Percentiles rank a stretch among this genome's conserved stretches.
Evolutionary conservation across 257 asterid species (phyloP).

Genomic region (Plantago elongata): DNA sequence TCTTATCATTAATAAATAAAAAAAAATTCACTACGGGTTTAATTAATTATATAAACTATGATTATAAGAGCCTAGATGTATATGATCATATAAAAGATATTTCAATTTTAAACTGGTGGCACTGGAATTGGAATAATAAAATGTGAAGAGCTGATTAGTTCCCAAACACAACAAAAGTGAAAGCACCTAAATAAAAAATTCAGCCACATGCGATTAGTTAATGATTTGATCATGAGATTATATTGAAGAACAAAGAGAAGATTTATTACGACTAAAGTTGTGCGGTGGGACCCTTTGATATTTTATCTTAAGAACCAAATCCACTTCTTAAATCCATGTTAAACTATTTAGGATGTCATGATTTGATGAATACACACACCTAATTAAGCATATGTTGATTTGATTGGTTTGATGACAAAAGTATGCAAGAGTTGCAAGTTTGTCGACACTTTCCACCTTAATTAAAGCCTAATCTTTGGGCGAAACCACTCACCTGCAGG

Average conservation of each 20-base stretch:
- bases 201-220: conserved; percentile 7
- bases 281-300: neutral
- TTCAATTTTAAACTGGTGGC: no score
- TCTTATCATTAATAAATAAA: no score
- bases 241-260: neutral
- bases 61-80: no score
- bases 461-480: conserved; percentile 16
- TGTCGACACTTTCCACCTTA: conserved; percentile 16
- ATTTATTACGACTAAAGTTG: neutral
- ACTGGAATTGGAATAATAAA: no score
- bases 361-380: neutral
- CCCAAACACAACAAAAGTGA: neutral
- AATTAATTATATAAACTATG: no score
- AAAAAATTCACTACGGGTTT: no score
- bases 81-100: no score
- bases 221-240: conserved; percentile 9
- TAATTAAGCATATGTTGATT: neutral
- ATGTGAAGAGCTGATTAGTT: neutral
- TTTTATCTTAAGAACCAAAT: neutral
- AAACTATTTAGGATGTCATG: neutral
- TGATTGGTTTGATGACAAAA: conserved; percentile 6
- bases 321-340: no score
- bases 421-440: neutral
- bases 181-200: neutral
- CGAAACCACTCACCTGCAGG: conserved; percentile 11